Evolutionary conservation across 495 filamentous ascomycete species (phyloP).

Genomic region (Penicillium mononematosum): DNA sequence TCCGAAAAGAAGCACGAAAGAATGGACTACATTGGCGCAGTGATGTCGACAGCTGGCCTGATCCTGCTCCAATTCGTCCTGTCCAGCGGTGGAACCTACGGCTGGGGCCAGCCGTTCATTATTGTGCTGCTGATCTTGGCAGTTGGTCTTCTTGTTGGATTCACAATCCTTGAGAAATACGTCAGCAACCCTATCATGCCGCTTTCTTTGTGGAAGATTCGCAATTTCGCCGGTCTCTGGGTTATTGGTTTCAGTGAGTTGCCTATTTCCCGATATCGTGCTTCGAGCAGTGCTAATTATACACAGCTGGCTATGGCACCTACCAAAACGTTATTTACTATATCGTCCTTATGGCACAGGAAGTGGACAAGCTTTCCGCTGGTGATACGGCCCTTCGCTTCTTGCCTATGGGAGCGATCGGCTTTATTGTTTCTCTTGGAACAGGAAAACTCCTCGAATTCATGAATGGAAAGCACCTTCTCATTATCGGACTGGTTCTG

Average conservation of each 20-base stretch:
- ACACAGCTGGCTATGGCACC: conserved; percentile 36
- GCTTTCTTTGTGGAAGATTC: conserved; percentile 36
- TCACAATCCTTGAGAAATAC: conserved; percentile 35
- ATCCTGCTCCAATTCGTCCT: conserved; percentile 42
- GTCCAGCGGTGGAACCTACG: conserved; percentile 39
- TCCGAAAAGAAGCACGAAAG: conserved; percentile 18
- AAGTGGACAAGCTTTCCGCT: conserved; percentile 33
- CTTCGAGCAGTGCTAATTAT: conserved; percentile 14
- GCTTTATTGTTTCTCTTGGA: conserved; percentile 36
- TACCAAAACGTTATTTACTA: conserved; percentile 44
- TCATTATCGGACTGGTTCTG: conserved; percentile 30
- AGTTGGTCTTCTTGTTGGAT: conserved; percentile 39
- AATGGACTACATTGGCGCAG: conserved; percentile 38
- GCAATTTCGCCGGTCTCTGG: conserved; percentile 40
- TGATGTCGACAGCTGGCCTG: conserved; percentile 35
- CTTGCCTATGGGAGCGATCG: conserved; percentile 38
- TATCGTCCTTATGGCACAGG: conserved; percentile 38
- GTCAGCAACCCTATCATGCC: conserved; percentile 39
- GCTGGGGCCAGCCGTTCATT: conserved; percentile 49
- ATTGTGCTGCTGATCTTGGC: conserved; percentile 45
- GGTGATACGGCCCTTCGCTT: conserved; percentile 39
- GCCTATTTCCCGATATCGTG: background rate
- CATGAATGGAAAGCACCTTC: conserved; percentile 38
- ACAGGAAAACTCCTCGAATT: conserved; percentile 38
- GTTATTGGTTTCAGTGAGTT: conserved; percentile 40